Evolutionary conservation across 1,284 basidiomycete genomes (phyloP).

Genomic region (Apiotrichum akiyoshidainum): DNA sequence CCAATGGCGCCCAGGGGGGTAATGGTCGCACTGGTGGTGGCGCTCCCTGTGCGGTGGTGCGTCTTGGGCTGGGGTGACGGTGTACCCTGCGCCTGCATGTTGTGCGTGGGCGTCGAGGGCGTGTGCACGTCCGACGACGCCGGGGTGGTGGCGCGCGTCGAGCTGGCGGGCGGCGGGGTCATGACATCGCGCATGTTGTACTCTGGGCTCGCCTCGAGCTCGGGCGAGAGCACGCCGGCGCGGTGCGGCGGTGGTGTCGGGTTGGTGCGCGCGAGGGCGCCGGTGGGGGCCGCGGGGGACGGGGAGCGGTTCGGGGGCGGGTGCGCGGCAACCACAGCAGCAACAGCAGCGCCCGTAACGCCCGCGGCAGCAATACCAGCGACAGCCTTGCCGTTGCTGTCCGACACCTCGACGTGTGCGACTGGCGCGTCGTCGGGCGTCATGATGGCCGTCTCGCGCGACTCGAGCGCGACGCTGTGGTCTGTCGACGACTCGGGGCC

Average conservation of each 20-base stretch:
- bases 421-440: conserved; percentile 1
- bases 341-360: background rate
- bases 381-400: background rate
- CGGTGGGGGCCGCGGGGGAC: conserved; percentile 2
- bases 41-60: background rate
- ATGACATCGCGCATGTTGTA: conserved; percentile 2
- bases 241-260: conserved; percentile 16
- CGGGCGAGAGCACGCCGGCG: conserved; percentile 3
- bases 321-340: conserved; percentile 1
- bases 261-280: conserved; percentile 12
- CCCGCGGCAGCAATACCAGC: conserved; percentile 1
- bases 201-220: conserved; percentile 3
- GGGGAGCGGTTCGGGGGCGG: conserved; percentile 12
- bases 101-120: conserved; percentile 1
- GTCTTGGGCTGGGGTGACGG: background rate
- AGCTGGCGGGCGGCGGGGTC: background rate
- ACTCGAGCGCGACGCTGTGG: conserved; percentile 2
- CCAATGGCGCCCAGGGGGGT: background rate
- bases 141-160: background rate
- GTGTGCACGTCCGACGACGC: conserved; percentile 5
- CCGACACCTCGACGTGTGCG: background rate
- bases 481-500: conserved; percentile 2
- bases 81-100: background rate
- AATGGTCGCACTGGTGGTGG: background rate
- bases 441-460: conserved; percentile 2